phyloP scores from a whole-genome alignment of 495 filamentous ascomycete species.

The Penicillium canescens region DNA sequence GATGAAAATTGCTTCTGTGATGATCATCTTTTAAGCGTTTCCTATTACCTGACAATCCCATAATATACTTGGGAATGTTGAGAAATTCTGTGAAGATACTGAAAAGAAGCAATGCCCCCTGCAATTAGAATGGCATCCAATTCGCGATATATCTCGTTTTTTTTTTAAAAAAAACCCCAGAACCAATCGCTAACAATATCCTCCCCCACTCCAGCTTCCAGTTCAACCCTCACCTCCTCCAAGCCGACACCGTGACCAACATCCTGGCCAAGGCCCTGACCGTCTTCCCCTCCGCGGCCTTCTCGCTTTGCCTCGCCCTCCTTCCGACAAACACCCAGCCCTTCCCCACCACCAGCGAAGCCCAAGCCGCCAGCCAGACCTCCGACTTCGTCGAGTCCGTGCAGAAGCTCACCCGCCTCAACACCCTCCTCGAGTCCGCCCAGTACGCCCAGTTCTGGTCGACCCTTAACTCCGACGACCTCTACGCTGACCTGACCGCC shows the following conservation, averaged over 20 bases:
- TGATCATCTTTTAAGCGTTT: slow-evolving; percentile 65
- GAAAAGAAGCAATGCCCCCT: slow-evolving; percentile 24
- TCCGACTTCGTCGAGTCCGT: slow-evolving; percentile 77
- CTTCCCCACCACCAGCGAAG: slow-evolving; percentile 52
- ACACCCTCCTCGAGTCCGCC: slow-evolving; percentile 79
- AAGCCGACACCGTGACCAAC: slow-evolving; percentile 96
- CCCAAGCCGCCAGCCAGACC: slow-evolving; percentile 64
- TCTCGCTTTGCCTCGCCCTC: slow-evolving; percentile 89
- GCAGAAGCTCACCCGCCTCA: slow-evolving; percentile 80
- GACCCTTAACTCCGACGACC: slow-evolving; percentile 87
- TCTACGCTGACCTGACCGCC: slow-evolving; percentile 93
- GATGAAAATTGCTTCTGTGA: background rate
- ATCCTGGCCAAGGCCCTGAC: slow-evolving; percentile 97
- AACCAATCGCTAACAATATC: slow-evolving; percentile 13
- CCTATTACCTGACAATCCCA: slow-evolving; percentile 87
- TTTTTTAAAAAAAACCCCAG: background rate
- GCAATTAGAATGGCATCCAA: background rate
- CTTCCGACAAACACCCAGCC: slow-evolving; percentile 76
- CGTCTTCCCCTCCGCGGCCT: slow-evolving; percentile 95
- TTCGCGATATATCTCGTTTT: background rate
- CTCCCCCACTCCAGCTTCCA: slow-evolving; percentile 72
- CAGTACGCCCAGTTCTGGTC: slow-evolving; percentile 92
- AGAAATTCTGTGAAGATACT: slow-evolving; percentile 31
- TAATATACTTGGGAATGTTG: slow-evolving; percentile 33
- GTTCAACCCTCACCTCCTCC: slow-evolving; percentile 98